These are phyloP conservation scores for Sporormia fimetaria DNA, from an alignment of 495 filamentous ascomycete species.

Conservation along the genomic window DNA sequence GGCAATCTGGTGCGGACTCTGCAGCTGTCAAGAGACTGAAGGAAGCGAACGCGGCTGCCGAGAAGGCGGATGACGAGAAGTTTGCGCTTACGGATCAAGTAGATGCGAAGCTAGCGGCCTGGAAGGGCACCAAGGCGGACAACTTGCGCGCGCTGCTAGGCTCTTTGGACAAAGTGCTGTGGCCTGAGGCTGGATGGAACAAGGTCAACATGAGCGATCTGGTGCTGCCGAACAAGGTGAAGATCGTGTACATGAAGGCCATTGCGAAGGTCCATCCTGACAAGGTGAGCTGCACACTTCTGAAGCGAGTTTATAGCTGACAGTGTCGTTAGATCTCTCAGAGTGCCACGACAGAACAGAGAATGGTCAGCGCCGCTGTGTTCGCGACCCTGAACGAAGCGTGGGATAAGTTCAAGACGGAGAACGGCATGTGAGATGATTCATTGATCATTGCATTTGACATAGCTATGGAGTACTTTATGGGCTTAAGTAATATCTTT, in stretches of 20 bases:
- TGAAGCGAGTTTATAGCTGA: conserved; percentile 5
- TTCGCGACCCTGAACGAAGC: conserved; percentile 92
- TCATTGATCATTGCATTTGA: no score
- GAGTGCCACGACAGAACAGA: conserved; percentile 83
- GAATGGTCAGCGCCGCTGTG: conserved; percentile 81
- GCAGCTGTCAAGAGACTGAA: conserved; percentile 70
- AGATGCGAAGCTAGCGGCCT: conserved; percentile 60
- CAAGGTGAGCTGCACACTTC: conserved; percentile 54
- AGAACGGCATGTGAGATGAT: conserved; percentile 56
- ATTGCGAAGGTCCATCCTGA: conserved; percentile 98
- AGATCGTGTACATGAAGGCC: conserved; percentile 97
- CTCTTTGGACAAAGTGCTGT: conserved; percentile 82
- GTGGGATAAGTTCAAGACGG: conserved; percentile 93
- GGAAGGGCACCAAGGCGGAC: conserved; percentile 82
- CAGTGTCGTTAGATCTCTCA: conserved; percentile 55
- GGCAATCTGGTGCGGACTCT: conserved; percentile 27
- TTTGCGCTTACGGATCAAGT: conserved; percentile 78
- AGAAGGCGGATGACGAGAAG: conserved; percentile 79
- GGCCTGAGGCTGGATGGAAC: conserved; percentile 90
- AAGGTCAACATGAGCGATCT: conserved; percentile 89
- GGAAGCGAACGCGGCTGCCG: conserved; percentile 69
- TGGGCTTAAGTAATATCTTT: no score
- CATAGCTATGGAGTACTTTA: no score
- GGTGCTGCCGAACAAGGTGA: conserved; percentile 81
- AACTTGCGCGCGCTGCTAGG: conserved; percentile 80